Base-by-base conservation (phyloP, 148 eudicot genomes). In the Camellia granthamiana region DNA sequence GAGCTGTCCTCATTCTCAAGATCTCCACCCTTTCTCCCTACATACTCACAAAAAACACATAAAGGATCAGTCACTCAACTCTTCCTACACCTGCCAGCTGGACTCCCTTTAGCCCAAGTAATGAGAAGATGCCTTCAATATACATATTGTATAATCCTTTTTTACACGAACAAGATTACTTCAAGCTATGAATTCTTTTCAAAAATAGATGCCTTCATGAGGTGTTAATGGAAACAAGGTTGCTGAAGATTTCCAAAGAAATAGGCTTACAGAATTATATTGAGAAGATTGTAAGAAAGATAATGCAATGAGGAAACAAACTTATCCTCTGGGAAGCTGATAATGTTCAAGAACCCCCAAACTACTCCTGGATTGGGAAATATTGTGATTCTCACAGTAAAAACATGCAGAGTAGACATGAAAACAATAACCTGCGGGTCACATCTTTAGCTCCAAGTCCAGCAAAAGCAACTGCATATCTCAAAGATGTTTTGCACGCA, bases 401-500 rank as follows among this genome's bases (percentile, higher is more conserved):
- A 15, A 30, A 30, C 14, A 41, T 19, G 47, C 75, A 75, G 44
- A 78, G 47, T 13, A 58, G 49, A 69, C 9, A 68, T 23, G 55
- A 59, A 61, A 74, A 75, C 42, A 79, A 42, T 65, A 76, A 96
- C 99, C 99, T 96, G 90, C 99, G 97, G 41, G 99, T 96, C 80
- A 96, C 99, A 75, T 96, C 99, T 89, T 96, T 96, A 81, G 91
- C 98, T 54, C 99, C 99, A 83, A 80, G 81, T 55, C 98, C 97
- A 73, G 99, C 98, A 87, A 96, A 96, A 65, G 98, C 98, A 88
- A 96, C 88, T 4, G 85, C 99, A 85, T 96, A 96, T 92, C 99
- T 88, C 88, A 96, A 84, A 75, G 91, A 86, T 56, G 80, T 92
- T 89, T 86, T 91, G 88, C 97, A 96, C 51, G 95, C 98, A 88